Percentiles rank a stretch among this genome's conserved stretches.
Evolutionary conservation across 148 eudicot species (phyloP).

Genomic region (Salicornia ramosissima): DNA sequence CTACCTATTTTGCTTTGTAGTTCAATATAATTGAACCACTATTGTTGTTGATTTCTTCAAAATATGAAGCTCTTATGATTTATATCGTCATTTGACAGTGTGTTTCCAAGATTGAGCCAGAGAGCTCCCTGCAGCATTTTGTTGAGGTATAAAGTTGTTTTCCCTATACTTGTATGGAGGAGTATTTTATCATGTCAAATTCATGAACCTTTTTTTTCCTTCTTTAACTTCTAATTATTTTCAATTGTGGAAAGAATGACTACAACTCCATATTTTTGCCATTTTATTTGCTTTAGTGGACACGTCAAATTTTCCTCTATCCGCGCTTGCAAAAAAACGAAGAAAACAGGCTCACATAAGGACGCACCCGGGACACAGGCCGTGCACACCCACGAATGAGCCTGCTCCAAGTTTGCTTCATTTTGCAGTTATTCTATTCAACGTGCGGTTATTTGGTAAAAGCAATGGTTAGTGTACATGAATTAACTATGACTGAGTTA

Average conservation of each 20-base stretch:
- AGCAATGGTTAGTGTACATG: too few species aligned
- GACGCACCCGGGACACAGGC: too few species aligned
- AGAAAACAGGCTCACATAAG: too few species aligned
- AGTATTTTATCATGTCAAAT: not conserved
- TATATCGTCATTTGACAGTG: constrained; percentile 61
- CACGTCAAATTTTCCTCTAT: too few species aligned
- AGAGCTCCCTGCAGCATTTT: constrained; percentile 69
- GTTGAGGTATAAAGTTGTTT: constrained; percentile 58
- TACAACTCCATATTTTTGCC: constrained; percentile 73
- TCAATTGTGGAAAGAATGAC: constrained; percentile 62
- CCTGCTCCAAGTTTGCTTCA: too few species aligned
- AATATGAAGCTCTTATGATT: constrained; percentile 2
- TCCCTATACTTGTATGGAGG: not conserved
- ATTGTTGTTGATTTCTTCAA: not conserved
- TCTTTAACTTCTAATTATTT: constrained; percentile 10
- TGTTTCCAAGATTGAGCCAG: constrained; percentile 80
- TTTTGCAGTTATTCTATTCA: too few species aligned
- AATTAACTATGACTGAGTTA: too few species aligned
- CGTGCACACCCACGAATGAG: too few species aligned
- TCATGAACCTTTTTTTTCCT: constrained; percentile 3
- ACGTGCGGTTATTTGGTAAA: too few species aligned
- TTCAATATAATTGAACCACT: constrained; percentile 2
- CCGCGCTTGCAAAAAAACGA: too few species aligned
- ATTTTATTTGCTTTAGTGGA: too few species aligned
- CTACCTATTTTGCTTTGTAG: not conserved